Conservation (phyloP, 2,329 filamentous ascomycete genomes). For the Pestalotiopsis sp. region DNA sequence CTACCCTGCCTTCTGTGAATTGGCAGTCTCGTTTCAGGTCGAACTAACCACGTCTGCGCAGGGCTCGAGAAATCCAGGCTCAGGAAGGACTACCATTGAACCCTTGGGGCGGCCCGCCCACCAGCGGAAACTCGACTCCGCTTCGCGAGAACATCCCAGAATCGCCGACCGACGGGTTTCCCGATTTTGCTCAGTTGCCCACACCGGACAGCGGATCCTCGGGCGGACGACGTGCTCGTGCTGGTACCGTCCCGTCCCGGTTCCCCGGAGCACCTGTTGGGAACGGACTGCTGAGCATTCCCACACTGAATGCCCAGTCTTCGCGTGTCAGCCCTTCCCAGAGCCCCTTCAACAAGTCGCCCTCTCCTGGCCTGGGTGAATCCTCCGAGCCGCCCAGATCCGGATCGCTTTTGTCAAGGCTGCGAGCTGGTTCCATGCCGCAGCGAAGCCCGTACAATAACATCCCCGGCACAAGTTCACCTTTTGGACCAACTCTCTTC, state of each 20-base stretch:
- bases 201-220: constrained; percentile 68
- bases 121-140: constrained; percentile 94
- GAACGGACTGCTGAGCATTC: constrained; percentile 59
- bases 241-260: constrained; percentile 93
- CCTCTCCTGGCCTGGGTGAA: constrained; percentile 56
- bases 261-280: constrained; percentile 78
- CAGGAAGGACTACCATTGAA: constrained; percentile 83
- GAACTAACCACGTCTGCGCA: constrained; percentile 36
- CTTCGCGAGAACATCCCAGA: constrained; percentile 97
- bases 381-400: constrained; percentile 54
- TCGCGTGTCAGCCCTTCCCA: constrained; percentile 84
- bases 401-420: constrained; percentile 78
- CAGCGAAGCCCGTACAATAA: constrained; percentile 73
- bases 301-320: constrained; percentile 70
- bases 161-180: constrained; percentile 93
- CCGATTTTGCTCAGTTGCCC: constrained; percentile 78
- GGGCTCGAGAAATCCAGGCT: constrained; percentile 94
- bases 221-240: constrained; percentile 74
- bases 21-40: not conserved
- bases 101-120: constrained; percentile 93
- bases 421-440: constrained; percentile 92
- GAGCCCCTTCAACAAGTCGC: constrained; percentile 82
- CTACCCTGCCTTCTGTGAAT: not conserved
- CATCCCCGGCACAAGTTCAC: constrained; percentile 57
- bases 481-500: constrained; percentile 90